Base-by-base conservation (phyloP, 352 stramenopile genomes). In the Aphanomyces invadans region DNA sequence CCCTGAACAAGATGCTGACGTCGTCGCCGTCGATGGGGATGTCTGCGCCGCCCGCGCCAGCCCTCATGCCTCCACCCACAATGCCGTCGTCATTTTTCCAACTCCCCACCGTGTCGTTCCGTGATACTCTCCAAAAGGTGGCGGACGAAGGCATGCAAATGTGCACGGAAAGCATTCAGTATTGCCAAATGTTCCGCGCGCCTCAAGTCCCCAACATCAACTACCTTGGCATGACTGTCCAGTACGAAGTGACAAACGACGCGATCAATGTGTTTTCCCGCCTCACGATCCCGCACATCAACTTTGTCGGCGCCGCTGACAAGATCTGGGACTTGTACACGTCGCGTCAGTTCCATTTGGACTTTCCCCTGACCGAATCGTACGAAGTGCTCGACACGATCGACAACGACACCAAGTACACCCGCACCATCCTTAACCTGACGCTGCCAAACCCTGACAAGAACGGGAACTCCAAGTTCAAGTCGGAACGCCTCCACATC, bases 121-220 rank as follows among this genome's bases (percentile, higher is more conserved):
- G 83, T 66, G 84, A 92, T 56, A 83, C 87, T 38, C 72, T 92
- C 2, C 60, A 87, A 62, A 81, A 90, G 17, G 63, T 83, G 19
- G 82, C 82, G 4, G 72, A 79, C 3, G 81, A 92, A 44, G 71
- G 79, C 11, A 90, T 92, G 74, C 29, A 64, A 5, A 73, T 67
- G 28, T 70, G 79, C 0, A 83, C 89, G 31, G 85, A 88, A 64
- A 79, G 88, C 38, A 72, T 92, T 2, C 71, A 79, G 48, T 74
- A 88, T 26, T 90, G 86, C 65, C 68, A 79, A 23, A 73, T 83
- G 2, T 95, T 95, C 72, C 79, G 79, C 36, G 87, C 80, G 46
- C 86, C 86, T 1, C 90, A 89, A 71, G 92, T 89, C 55, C 86
- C 83, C 4, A 92, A 85, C 29, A 95, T 95, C 83, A 91, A 81